Base-by-base conservation (phyloP, 352 stramenopile species). In the Phytophthora podocarpi region DNA sequence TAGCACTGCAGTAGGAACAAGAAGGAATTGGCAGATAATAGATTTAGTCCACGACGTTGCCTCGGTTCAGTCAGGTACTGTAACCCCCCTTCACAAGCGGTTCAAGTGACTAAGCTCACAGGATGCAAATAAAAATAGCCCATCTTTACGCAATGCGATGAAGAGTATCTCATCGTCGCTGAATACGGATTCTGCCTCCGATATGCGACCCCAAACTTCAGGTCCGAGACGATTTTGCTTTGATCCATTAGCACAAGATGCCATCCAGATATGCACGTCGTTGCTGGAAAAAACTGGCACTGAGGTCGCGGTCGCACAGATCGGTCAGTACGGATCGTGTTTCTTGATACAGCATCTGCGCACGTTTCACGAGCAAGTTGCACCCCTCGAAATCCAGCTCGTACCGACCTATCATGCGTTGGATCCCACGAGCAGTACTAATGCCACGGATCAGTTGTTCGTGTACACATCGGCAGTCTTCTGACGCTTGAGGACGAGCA, bases 321-420 rank as follows among this genome's bases (percentile, higher is more conserved):
- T 72, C 10, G 12, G 61, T 4, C 41, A 88, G 4, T 71, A 91
- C 26, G 74, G 82, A 10, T 61, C 67, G 4, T 39, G 89, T 11
- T 87, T 86, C 57, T 51, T 91, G 18, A 67, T 90, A 40, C 84
- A 90, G 59, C 74, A 90, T 43, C 46, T 89, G 37, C 70, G 90
- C 10, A 86, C 81, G 28, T 51, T 90, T 21, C 80, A 76, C 11
- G 77, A 92, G 47, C 78, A 89, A 53, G 80, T 90, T 53, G 80
- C 83, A 39, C 80, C 78, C 39, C 89, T 90, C 26, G 69, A 89
- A 20, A 89, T 90, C 57, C 76, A 82, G 45, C 74, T 89, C 37
- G 61, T 76, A 8, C 61, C 78, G n/a, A 76, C 67, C 12, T 74
- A 65, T 50, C 81, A 87, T 36, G 63, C 68, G 24, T 45, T 90